Conservation (phyloP, 2,329 filamentous ascomycete species). For the Triangularia setosa region DNA sequence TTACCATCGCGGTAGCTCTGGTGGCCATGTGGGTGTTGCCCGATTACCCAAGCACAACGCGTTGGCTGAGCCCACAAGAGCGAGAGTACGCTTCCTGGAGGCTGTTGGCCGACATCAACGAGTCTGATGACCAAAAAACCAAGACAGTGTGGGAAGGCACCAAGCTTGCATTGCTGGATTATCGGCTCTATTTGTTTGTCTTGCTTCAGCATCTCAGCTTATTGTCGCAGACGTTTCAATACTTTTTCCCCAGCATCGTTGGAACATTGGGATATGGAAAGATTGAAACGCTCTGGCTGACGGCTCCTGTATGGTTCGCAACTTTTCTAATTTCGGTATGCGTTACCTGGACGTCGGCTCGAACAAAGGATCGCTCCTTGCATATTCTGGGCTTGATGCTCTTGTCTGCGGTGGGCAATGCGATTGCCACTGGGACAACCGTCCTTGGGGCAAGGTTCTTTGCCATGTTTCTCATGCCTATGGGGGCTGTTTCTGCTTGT, state of each 20-base stretch:
- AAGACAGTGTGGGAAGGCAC: slow-evolving; percentile 22
- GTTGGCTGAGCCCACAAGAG: slow-evolving; percentile 44
- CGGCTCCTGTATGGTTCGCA: slow-evolving; percentile 54
- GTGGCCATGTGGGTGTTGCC: slow-evolving; percentile 50
- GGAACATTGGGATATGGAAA: slow-evolving; percentile 55
- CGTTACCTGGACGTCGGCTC: slow-evolving; percentile 53
- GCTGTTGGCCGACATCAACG: slow-evolving; percentile 36
- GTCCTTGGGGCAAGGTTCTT: slow-evolving; percentile 53
- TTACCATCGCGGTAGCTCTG: slow-evolving; percentile 41
- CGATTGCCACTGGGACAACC: slow-evolving; percentile 50
- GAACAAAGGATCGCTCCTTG: slow-evolving; percentile 50
- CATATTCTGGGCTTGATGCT: slow-evolving; percentile 53
- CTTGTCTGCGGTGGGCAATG: slow-evolving; percentile 50
- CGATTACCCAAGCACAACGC: slow-evolving; percentile 52
- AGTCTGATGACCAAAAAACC: slow-evolving; percentile 21
- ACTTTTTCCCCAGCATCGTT: slow-evolving; percentile 63
- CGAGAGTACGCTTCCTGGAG: slow-evolving; percentile 42
- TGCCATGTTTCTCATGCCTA: slow-evolving; percentile 59
- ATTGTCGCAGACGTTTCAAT: slow-evolving; percentile 55
- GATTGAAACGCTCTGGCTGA: slow-evolving; percentile 54
- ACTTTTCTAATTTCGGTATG: slow-evolving; percentile 51
- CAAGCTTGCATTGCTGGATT: slow-evolving; percentile 29
- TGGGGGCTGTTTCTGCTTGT: slow-evolving; percentile 49
- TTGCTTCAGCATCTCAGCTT: slow-evolving; percentile 51
- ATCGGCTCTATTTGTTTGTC: slow-evolving; percentile 50